Base-by-base conservation (phyloP, 345 rosid genomes). In the Bruguiera parviflora region DNA sequence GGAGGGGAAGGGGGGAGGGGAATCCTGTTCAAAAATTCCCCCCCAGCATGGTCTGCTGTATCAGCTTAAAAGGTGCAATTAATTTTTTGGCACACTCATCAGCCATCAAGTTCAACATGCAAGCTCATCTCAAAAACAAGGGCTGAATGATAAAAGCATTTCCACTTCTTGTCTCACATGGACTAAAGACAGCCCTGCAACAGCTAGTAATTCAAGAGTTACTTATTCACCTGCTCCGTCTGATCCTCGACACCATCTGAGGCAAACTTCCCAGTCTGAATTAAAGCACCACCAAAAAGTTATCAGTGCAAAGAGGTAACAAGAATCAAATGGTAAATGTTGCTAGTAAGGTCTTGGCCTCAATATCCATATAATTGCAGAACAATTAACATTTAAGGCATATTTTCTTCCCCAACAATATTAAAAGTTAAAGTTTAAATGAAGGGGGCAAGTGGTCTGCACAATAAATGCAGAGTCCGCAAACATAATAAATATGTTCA, bases 191-290 rank as follows among this genome's bases (percentile, higher is more conserved):
- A 25, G 32, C 37, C 33, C 19, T 46, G 21, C 58, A 39, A 20
- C 51, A 21, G 1, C 39, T 5, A 20, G 15, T 63, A 70, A 5
- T 6, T 49, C 35, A 70, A 29, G 51, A 24, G 32, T 18, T 28
- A 64, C 67, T 39, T 58, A n/a, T 66, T 81, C 77, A 92, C 97
- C 93, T 90, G 97, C 66, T 86, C 96, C 13, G 93, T 89, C 77
- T 92, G 98, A 71, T 83, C 97, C 78, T 89, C 97, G 20, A 92
- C 79, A 29, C 46, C 49, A 31, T 87, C 93, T 0, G 97, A 89
- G 65, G 86, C 71, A 59, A 92, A 87, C 74, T 90, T 78, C 37
- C 97, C 92, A 63, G 98, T 89, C 96, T 92, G 78, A 33, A 82
- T 4, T 59, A 32, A 71, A 73, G 67, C 24, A 31, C 52, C 47